Conservation (phyloP, 345 rosid genomes). For the Arabidopsis thaliana region TAIR10.1 NC_003070.9:18990001-18990500, state of each 20-base stretch:
- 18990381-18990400: background rate
- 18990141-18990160: slow-evolving; percentile 87
- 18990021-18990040: slow-evolving; percentile 91
- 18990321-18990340: slow-evolving; percentile 92
- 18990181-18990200: slow-evolving; percentile 97
- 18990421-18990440: no score
- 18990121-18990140: slow-evolving; percentile 95
- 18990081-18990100: slow-evolving; percentile 97
- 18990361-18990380: slow-evolving; percentile 10
- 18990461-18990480: background rate
- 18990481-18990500: no score
- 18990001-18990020: slow-evolving; percentile 88
- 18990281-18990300: slow-evolving; percentile 96
- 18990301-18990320: slow-evolving; percentile 94
- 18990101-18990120: slow-evolving; percentile 98
- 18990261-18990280: slow-evolving; percentile 91
- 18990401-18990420: background rate
- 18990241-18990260: slow-evolving; percentile 92
- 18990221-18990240: slow-evolving; percentile 93
- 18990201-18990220: slow-evolving; percentile 89
- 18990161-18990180: slow-evolving; percentile 93
- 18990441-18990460: background rate
- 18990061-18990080: slow-evolving; percentile 97
- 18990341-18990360: slow-evolving; percentile 99
- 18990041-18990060: slow-evolving; percentile 94